Base-by-base conservation (phyloP, 2,329 filamentous ascomycete species). In the Penicillium hordei region DNA sequence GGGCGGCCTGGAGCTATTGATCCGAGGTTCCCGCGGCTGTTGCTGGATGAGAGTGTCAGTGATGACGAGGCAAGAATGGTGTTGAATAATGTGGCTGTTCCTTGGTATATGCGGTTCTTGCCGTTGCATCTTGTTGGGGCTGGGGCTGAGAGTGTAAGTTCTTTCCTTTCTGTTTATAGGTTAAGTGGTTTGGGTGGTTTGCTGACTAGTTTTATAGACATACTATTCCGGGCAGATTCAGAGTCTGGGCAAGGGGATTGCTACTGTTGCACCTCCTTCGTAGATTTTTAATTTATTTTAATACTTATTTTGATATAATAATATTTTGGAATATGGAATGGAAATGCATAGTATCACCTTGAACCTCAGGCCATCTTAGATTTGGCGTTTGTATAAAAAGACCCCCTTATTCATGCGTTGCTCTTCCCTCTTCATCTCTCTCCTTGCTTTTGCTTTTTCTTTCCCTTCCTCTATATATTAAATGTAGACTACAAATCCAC, bases 1-100 rank as follows among this genome's bases (percentile, higher is more conserved):
- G 80, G 73, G 0, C 69, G 81, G 33, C 77, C 81, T 0, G 78
- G 79, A 0, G 75, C 78, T 13, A 61, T 82, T 9, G 67, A 80
- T 31, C 76, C 81, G 0, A 69, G 70, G 9, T 68, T 82, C 7
- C 76, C 79, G 10, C 70, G 65, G 13, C 15, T 62, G 38, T 57
- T 74, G 46, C 57, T 74, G 9, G 71, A 74, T 58, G 70, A 73
- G 55, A 58, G 58, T 42, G 42, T 72, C 7, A 12, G 46, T 3
- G 69, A 68, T 29, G 64, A 65, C 9, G 58, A 71, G 51, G 71
- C 70, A 8, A 29, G 27, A 29, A 17, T 73, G 56, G 39, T 23
- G 6, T 50, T 74, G 62, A 61, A 63, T 9, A 68, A 66, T 52
- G 67, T 64, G 19, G 57, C 62, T 8, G n/a, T 60, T 43, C 70